Conservation (phyloP, 768 basidiomycete species). For the Tremella mesenterica region DNA sequence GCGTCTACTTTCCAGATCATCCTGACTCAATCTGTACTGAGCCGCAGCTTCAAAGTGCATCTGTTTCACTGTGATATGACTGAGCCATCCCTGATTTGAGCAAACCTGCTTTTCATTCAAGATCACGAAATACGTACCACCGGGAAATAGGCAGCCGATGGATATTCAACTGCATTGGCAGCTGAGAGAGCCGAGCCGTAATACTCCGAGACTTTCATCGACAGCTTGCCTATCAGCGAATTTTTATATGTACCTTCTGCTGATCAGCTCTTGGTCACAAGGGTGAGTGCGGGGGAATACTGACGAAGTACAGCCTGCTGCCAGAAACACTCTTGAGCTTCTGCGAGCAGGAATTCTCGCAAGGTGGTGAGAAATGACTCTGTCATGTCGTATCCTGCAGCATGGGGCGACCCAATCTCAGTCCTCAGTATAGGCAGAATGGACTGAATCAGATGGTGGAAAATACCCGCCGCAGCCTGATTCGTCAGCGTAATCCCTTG, state of each 20-base stretch:
- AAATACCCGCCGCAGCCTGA: conserved; percentile 37
- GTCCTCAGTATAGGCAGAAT: conserved; percentile 29
- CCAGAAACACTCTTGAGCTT: conserved; percentile 96
- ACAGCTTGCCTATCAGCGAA: conserved; percentile 70
- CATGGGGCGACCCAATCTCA: conserved; percentile 30
- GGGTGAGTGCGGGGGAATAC: conserved; percentile 3
- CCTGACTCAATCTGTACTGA: conserved; percentile 77
- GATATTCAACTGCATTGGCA: conserved; percentile 31
- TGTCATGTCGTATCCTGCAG: conserved; percentile 55
- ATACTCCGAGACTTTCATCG: conserved; percentile 62
- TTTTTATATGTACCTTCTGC: conserved; percentile 63
- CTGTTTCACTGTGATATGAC: conserved; percentile 72
- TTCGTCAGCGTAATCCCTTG: conserved; percentile 1
- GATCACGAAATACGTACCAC: conserved; percentile 19
- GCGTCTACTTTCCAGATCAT: conserved; percentile 64
- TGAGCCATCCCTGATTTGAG: conserved; percentile 58
- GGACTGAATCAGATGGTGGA: conserved; percentile 33
- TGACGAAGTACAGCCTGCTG: conserved; percentile 77
- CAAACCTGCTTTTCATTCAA: not conserved
- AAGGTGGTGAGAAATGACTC: conserved; percentile 56
- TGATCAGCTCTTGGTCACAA: not conserved
- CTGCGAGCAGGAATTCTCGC: conserved; percentile 73
- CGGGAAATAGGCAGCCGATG: conserved; percentile 39
- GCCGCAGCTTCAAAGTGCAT: conserved; percentile 83
- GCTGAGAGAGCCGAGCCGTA: conserved; percentile 52